Evolutionary conservation across 2,329 filamentous ascomycete species (phyloP).

Genomic region (Septoria petroselini): DNA sequence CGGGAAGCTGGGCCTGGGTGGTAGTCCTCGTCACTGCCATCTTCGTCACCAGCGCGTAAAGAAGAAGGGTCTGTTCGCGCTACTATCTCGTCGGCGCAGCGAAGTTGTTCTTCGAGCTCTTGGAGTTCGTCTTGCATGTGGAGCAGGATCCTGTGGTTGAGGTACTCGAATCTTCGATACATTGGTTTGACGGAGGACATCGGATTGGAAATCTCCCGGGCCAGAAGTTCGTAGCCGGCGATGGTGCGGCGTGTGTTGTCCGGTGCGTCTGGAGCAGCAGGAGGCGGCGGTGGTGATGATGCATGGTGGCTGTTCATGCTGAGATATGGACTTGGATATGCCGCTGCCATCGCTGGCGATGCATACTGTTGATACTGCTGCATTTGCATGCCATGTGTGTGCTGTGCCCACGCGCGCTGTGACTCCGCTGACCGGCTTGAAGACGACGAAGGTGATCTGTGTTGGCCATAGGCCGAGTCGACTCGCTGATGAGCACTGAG

Average conservation of each 20-base stretch:
- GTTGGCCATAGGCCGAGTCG: constrained; percentile 27
- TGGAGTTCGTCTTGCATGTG: constrained; percentile 81
- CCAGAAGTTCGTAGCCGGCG: constrained; percentile 62
- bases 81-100: constrained; percentile 62
- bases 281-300: constrained; percentile 27
- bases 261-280: constrained; percentile 35
- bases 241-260: constrained; percentile 33
- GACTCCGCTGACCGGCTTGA: constrained; percentile 28
- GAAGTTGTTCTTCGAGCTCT: constrained; percentile 76
- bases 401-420: constrained; percentile 28
- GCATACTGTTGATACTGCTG: constrained; percentile 32
- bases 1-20: constrained; percentile 56
- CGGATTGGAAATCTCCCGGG: constrained; percentile 50
- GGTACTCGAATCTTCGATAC: constrained; percentile 75
- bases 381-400: constrained; percentile 25
- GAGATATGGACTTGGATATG: constrained; percentile 17
- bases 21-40: not conserved
- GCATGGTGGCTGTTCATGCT: constrained; percentile 19
- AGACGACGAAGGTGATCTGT: constrained; percentile 30
- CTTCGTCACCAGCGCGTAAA: not conserved
- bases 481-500: constrained; percentile 23
- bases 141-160: constrained; percentile 79
- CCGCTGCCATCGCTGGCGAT: constrained; percentile 18
- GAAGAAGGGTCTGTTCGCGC: constrained; percentile 38
- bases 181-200: constrained; percentile 52